Percentiles rank a stretch among this genome's conserved stretches.
phyloP scores from a whole-genome alignment of 225 moss, liverwort and hornwort species.

The Polytrichum commune region DNA sequence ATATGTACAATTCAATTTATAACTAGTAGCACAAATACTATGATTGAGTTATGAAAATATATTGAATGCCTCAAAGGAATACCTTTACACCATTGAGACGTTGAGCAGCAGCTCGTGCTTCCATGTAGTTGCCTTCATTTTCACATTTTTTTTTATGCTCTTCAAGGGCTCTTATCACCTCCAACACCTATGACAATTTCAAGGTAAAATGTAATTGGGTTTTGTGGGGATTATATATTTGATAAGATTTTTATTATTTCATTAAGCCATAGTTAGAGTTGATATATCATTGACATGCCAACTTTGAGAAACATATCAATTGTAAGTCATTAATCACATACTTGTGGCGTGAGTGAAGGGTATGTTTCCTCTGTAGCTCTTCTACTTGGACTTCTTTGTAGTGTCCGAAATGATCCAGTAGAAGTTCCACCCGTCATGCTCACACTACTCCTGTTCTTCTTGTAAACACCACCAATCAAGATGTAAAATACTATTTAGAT shows the following conservation, averaged over 20 bases:
- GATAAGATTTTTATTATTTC: too few relatives aligned
- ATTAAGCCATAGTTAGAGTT: too few relatives aligned
- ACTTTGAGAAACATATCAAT: background rate
- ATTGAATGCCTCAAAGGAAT: background rate
- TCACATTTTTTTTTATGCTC: conserved; percentile 77
- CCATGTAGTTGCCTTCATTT: conserved; percentile 82
- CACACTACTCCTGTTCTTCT: conserved; percentile 63
- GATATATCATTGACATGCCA: too few relatives aligned
- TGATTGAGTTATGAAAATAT: too few relatives aligned
- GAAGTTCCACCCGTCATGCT: conserved; percentile 74
- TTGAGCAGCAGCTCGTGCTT: conserved; percentile 75
- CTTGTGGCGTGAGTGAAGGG: conserved; percentile 72
- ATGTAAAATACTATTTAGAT: background rate
- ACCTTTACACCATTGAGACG: conserved; percentile 81
- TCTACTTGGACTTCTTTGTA: conserved; percentile 79
- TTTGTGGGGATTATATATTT: too few relatives aligned
- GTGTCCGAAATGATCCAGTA: conserved; percentile 71
- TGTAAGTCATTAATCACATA: conserved; percentile 5
- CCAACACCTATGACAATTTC: conserved; percentile 48
- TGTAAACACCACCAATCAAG: background rate
- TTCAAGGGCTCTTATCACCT: conserved; percentile 74
- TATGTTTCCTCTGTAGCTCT: conserved; percentile 69
- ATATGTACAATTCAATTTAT: too few relatives aligned
- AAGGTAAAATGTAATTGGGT: background rate
- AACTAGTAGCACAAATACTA: too few relatives aligned